phyloP scores from a whole-genome alignment of 2,329 filamentous ascomycete genomes.

The Colletotrichum lini region DNA sequence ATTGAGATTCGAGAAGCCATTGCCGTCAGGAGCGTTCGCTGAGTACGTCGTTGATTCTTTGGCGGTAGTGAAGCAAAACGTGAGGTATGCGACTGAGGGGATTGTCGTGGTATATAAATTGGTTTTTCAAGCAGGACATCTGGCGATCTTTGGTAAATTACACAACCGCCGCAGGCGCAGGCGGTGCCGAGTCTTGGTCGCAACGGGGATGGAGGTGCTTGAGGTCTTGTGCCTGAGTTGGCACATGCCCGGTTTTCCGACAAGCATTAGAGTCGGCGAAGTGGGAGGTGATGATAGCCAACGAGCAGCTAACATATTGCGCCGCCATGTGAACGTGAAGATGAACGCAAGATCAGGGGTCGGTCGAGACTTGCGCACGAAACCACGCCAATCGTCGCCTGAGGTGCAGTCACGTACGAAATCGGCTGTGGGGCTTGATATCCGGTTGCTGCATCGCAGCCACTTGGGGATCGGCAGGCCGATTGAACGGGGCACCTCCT shows the following conservation, averaged over 20 bases:
- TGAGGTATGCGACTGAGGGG: constrained; percentile 12
- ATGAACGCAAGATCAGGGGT: background rate
- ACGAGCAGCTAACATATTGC: background rate
- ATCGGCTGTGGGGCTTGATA: background rate
- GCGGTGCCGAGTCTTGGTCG: background rate
- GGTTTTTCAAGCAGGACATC: background rate
- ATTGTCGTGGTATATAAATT: constrained; percentile 6
- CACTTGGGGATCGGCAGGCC: constrained; percentile 3
- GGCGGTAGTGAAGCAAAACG: background rate
- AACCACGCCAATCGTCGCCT: background rate
- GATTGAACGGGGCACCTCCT: background rate
- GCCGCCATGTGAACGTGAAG: background rate
- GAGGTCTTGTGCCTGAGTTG: background rate
- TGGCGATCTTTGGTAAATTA: background rate
- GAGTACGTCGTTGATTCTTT: constrained; percentile 8
- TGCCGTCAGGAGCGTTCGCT: background rate
- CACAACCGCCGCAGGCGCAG: background rate
- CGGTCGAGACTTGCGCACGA: background rate
- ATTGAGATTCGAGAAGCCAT: constrained; percentile 17
- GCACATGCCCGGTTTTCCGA: background rate
- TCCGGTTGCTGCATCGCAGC: background rate
- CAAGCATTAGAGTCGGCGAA: background rate
- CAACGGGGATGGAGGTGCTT: background rate
- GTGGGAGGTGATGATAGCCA: constrained; percentile 8
- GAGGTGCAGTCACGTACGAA: background rate